Base-by-base conservation (phyloP, 176 grass and related monocot genomes). In the Aegilops tauschii region DNA sequence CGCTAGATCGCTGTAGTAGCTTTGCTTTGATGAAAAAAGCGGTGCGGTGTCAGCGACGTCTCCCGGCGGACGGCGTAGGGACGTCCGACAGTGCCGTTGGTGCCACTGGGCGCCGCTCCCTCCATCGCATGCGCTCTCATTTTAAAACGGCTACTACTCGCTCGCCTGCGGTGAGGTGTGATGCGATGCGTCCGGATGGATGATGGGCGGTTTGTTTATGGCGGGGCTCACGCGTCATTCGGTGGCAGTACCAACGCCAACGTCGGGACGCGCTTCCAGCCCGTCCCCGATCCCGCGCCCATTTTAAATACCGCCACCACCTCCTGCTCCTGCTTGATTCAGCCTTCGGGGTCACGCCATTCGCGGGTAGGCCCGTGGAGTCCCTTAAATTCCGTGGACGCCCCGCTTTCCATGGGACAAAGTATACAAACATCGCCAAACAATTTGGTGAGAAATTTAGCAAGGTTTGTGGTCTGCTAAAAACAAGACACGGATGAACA, bases 181-280 rank as follows among this genome's bases (percentile, higher is more conserved):
- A 37, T 6, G 39, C 39, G 44, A 61, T 6, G 18, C 61, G 72
- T 34, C 70, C 39, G 42, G 42, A 44, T 44, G 35, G 82, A 3
- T 56, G 44, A 47, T 47, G 44, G 44, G 42, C 10, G 44, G 20
- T 59, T 87, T 80, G 42, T 87, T 87, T 87, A 81, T 52, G 65
- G 69, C 21, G 49, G 23, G 10, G 52, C 27, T 84, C 87, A 80
- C 87, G 87, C 82, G 87, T 17, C 61, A 56, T 84, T 54, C 54
- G 87, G 56, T 73, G 74, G 36, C 70, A 28, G 27, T 66, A 18
- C 49, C 49, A 52, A 52, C 49, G 49, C 49, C 49, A 5, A 2
- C 49, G 40, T 9, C 40, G 40, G 40, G 12, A 89, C 87, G 81
- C 81, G 87, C 76, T 80, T 89, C 87, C 87, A 77, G 16, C 71